These are phyloP conservation scores for Saturnispora gosingensis DNA, from an alignment of 805 yeast genomes.

Conservation along the genomic window DNA sequence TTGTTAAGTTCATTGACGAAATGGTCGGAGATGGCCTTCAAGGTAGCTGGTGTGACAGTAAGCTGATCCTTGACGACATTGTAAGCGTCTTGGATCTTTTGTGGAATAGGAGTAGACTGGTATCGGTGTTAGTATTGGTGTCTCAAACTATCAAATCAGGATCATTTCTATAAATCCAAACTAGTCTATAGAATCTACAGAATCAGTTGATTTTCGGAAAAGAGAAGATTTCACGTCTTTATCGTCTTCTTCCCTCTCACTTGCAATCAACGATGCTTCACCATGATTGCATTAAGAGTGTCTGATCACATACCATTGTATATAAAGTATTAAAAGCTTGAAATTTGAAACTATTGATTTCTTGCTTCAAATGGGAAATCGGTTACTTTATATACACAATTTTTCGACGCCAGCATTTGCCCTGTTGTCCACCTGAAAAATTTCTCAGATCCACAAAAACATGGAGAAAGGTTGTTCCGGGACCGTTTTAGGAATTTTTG, in stretches of 20 bases:
- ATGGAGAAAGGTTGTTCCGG: slow-evolving; percentile 1
- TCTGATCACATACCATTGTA: background rate
- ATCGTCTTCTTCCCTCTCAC: background rate
- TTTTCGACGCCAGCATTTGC: background rate
- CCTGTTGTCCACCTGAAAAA: background rate
- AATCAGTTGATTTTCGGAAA: background rate
- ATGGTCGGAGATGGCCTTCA: slow-evolving; percentile 61
- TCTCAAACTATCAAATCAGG: too few species aligned
- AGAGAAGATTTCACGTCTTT: background rate
- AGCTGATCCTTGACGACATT: slow-evolving; percentile 50
- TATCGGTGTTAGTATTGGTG: background rate
- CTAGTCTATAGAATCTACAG: background rate
- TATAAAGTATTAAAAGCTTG: background rate
- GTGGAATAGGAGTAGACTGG: background rate
- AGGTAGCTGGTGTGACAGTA: slow-evolving; percentile 49
- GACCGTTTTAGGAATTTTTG: background rate
- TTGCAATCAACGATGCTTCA: background rate
- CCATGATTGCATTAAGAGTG: background rate
- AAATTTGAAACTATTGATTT: too few species aligned
- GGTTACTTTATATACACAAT: background rate
- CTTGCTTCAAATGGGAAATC: background rate
- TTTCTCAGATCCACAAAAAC: background rate
- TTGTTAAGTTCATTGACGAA: slow-evolving; percentile 72
- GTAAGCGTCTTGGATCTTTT: slow-evolving; percentile 24
- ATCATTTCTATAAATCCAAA: too few species aligned